Evolutionary conservation across 306 rosid genomes (phyloP).

Genomic region (Morella rubra): DNA sequence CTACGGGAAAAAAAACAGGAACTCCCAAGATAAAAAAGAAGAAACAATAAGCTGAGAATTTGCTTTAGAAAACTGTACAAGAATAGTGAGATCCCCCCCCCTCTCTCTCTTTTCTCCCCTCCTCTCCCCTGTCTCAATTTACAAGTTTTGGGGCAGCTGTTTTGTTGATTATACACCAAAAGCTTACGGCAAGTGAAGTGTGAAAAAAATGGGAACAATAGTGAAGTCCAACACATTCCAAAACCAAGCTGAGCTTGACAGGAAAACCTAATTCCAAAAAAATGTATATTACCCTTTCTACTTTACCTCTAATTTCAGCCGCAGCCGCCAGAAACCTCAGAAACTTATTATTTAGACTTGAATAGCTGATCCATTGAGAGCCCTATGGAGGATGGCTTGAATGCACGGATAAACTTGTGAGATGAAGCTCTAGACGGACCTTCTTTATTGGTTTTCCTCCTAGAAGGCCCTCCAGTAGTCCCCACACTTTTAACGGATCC

Average conservation of each 20-base stretch:
- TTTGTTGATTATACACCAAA: conserved; percentile 34
- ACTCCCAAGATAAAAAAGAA: too few species aligned
- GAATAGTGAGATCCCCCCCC: conserved; percentile 20
- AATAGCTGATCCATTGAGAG: conserved; percentile 55
- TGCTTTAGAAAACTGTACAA: conserved; percentile 50
- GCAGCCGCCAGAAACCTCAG: conserved; percentile 36
- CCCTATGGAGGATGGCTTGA: conserved; percentile 71
- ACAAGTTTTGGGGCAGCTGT: conserved; percentile 39
- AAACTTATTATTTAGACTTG: conserved; percentile 46
- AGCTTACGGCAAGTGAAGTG: conserved; percentile 40
- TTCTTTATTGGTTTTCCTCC: conserved; percentile 45
- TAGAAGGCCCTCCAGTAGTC: conserved; percentile 45
- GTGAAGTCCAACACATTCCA: conserved; percentile 24
- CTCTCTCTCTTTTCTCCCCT: not conserved
- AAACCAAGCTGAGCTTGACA: conserved; percentile 29
- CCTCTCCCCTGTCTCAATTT: conserved; percentile 29
- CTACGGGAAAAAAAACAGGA: too few species aligned
- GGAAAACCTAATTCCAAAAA: conserved; percentile 27
- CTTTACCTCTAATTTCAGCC: conserved; percentile 35
- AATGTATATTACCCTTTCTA: conserved; percentile 12
- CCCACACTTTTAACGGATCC: conserved; percentile 43
- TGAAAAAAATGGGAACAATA: conserved; percentile 38
- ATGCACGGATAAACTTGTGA: conserved; percentile 59
- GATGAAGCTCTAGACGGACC: conserved; percentile 56
- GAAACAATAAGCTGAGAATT: too few species aligned